Evolutionary conservation across 1,284 basidiomycete species (phyloP).

Genomic region (Pholiota adiposa): DNA sequence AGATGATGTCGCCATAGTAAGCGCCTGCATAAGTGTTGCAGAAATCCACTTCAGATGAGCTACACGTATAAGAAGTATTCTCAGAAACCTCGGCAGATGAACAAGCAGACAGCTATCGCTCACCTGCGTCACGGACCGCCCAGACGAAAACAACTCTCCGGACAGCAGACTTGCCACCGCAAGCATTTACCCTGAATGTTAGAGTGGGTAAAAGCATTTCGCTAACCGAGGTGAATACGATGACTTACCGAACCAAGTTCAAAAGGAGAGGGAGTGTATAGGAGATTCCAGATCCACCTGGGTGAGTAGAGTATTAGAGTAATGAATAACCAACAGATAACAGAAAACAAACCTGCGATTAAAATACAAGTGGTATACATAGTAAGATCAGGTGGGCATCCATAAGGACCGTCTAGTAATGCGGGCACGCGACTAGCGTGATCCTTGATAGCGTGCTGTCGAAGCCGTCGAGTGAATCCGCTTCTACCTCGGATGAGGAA

Average conservation of each 20-base stretch:
- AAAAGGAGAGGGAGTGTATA: slow-evolving; percentile 38
- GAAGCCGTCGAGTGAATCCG: slow-evolving; percentile 35
- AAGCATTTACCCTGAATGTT: slow-evolving; percentile 16
- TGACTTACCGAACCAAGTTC: slow-evolving; percentile 32
- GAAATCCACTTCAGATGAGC: slow-evolving; percentile 39
- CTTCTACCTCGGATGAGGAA: slow-evolving; percentile 34
- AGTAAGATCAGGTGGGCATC: slow-evolving; percentile 36
- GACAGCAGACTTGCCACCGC: slow-evolving; percentile 29
- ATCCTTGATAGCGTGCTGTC: slow-evolving; percentile 26
- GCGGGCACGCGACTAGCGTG: slow-evolving; percentile 30
- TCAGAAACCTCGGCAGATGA: slow-evolving; percentile 1
- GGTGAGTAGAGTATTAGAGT: neutral
- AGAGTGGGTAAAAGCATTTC: slow-evolving; percentile 6
- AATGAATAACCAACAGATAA: neutral
- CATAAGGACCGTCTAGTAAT: slow-evolving; percentile 39
- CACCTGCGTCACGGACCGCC: slow-evolving; percentile 37
- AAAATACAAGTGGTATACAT: slow-evolving; percentile 35
- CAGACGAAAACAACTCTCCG: slow-evolving; percentile 36
- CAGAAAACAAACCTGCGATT: slow-evolving; percentile 33
- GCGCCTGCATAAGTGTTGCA: slow-evolving; percentile 30
- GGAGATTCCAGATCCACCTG: slow-evolving; percentile 40
- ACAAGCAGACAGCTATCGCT: slow-evolving; percentile 1
- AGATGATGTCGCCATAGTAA: slow-evolving; percentile 21
- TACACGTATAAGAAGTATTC: slow-evolving; percentile 10
- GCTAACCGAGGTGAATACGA: slow-evolving; percentile 9